Conservation (phyloP, 441 rosid species). For the Melastoma candidum region DNA sequence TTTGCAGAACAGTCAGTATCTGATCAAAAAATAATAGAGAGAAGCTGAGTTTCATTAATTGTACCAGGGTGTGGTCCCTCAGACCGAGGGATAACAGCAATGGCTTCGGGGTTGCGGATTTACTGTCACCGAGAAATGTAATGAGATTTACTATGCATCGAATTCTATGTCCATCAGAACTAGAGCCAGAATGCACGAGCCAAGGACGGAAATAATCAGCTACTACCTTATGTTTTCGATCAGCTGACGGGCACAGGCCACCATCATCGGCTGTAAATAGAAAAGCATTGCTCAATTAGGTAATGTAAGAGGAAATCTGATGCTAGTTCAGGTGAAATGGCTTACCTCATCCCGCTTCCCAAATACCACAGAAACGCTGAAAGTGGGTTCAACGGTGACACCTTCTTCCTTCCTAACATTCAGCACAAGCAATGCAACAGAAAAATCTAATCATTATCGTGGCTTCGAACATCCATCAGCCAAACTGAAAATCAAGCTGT, state of each 20-base stretch:
- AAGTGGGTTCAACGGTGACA: conserved; percentile 59
- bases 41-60: not conserved
- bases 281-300: conserved; percentile 12
- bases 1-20: not conserved
- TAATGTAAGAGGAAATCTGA: not conserved
- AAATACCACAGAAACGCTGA: conserved; percentile 65
- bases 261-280: conserved; percentile 57
- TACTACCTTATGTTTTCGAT: conserved; percentile 71
- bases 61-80: conserved; percentile 77
- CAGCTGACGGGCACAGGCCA: conserved; percentile 70
- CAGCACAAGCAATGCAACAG: conserved; percentile 4
- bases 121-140: conserved; percentile 29
- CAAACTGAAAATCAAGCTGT: not conserved
- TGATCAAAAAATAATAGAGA: not conserved
- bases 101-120: conserved; percentile 43
- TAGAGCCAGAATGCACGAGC: not conserved
- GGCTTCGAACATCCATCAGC: not conserved
- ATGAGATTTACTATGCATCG: not conserved
- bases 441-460: not conserved
- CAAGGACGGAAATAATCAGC: conserved; percentile 1
- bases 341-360: conserved; percentile 87
- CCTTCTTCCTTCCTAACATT: conserved; percentile 75
- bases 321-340: not conserved
- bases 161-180: not conserved
- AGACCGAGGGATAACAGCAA: conserved; percentile 81